Evolutionary conservation across 495 filamentous ascomycete genomes (phyloP).

Genomic region (Niebla homalea): DNA sequence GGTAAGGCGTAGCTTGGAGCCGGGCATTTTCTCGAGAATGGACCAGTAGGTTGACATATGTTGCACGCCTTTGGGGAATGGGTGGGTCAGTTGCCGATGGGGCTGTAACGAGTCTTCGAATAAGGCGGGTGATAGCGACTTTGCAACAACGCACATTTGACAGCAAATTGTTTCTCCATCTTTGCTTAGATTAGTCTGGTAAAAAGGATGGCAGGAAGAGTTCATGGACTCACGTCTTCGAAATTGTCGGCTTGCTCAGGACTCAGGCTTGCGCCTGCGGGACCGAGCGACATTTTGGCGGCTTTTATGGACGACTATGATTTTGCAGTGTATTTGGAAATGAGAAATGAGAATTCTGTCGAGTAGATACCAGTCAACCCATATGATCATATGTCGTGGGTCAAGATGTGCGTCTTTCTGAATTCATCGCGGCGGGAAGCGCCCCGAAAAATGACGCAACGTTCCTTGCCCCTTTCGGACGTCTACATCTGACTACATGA

Average conservation of each 20-base stretch:
- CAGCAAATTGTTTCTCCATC: constrained; percentile 99
- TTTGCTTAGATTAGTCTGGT: constrained; percentile 25
- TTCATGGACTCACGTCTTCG: constrained; percentile 49
- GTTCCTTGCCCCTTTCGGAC: no score
- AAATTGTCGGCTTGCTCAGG: constrained; percentile 63
- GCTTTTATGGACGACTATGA: no score
- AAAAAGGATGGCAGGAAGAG: not conserved
- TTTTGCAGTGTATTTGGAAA: no score
- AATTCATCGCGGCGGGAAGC: no score
- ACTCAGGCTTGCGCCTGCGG: constrained; percentile 37
- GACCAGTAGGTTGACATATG: constrained; percentile 95
- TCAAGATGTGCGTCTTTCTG: no score
- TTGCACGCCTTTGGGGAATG: constrained; percentile 43
- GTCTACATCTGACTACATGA: no score
- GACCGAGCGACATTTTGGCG: constrained; percentile 31
- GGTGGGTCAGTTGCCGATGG: not conserved
- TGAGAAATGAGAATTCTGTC: no score
- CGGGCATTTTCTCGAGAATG: constrained; percentile 79
- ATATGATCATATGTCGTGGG: no score
- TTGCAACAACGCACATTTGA: constrained; percentile 54
- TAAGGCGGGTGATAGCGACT: not conserved
- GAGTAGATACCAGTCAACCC: no score
- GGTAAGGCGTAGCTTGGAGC: constrained; percentile 76
- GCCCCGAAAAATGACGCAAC: no score
- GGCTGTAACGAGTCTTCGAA: not conserved